Conservation (phyloP, 1,284 basidiomycete species). For the Cryptococcus amylolentus region DNA sequence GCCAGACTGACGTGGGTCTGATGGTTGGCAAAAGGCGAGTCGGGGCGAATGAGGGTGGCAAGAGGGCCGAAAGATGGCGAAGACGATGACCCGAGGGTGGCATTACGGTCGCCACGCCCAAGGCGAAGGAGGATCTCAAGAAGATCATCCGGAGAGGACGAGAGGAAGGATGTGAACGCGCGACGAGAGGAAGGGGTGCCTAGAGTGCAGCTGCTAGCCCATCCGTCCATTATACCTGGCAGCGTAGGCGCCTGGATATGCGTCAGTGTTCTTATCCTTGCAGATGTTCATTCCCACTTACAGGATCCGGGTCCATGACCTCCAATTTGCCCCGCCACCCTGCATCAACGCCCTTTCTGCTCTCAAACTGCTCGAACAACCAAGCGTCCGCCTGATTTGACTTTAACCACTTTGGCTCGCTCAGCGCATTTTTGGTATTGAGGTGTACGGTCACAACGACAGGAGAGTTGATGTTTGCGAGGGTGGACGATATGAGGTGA, state of each 20-base stretch:
- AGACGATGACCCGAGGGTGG: conserved; percentile 60
- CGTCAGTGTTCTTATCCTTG: background rate
- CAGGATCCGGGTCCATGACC: conserved; percentile 90
- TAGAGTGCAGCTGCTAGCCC: conserved; percentile 74
- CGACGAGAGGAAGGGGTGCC: conserved; percentile 72
- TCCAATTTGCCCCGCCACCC: conserved; percentile 92
- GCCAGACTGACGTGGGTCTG: conserved; percentile 91
- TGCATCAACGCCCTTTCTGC: conserved; percentile 54
- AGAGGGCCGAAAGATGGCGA: conserved; percentile 52
- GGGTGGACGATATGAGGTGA: background rate
- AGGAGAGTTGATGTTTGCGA: conserved; percentile 2
- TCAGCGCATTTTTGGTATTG: conserved; percentile 79
- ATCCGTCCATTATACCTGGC: conserved; percentile 77
- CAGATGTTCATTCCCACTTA: conserved; percentile 51
- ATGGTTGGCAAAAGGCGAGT: conserved; percentile 73
- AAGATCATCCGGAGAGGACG: conserved; percentile 73
- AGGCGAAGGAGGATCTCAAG: conserved; percentile 86
- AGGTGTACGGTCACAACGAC: conserved; percentile 58
- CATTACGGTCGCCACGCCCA: conserved; percentile 79
- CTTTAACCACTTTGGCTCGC: conserved; percentile 93
- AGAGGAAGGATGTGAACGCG: conserved; percentile 79
- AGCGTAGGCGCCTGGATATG: conserved; percentile 76
- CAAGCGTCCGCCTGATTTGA: conserved; percentile 90
- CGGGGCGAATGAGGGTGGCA: conserved; percentile 62
- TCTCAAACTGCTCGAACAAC: conserved; percentile 72